These are phyloP conservation scores for Solanum neorickii DNA, from an alignment of 257 asterid genomes.

Conservation along the genomic window DNA sequence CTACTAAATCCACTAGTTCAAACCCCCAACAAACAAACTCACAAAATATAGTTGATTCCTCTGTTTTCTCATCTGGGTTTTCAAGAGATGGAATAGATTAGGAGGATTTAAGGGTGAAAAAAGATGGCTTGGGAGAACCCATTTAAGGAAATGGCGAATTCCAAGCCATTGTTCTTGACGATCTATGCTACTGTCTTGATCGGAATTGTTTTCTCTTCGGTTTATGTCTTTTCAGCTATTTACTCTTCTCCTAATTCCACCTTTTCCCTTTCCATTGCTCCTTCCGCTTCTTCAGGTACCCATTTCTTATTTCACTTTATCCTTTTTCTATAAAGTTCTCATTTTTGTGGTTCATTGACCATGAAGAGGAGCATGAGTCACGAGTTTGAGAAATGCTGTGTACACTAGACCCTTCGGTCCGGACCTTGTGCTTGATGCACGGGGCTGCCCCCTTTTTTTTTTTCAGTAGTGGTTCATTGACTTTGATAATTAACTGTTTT, in stretches of 20 bases:
- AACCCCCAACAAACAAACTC: neutral
- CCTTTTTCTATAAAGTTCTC: neutral
- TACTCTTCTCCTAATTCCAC: constrained; percentile 43
- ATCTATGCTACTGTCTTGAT: constrained; percentile 67
- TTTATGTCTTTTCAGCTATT: constrained; percentile 80
- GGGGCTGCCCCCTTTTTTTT: neutral
- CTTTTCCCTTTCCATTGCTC: constrained; percentile 24
- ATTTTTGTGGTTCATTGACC: neutral
- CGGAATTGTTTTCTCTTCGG: constrained; percentile 65
- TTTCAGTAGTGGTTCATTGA: neutral
- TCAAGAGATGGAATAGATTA: neutral
- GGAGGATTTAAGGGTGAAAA: neutral
- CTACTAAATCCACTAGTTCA: neutral
- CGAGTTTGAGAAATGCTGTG: neutral
- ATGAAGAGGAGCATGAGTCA: neutral
- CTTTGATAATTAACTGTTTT: neutral
- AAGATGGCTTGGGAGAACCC: constrained; percentile 15
- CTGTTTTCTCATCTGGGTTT: neutral
- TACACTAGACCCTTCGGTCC: too few relatives aligned
- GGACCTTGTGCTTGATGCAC: neutral
- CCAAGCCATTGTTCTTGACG: constrained; percentile 80
- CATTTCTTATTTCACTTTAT: neutral
- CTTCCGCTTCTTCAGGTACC: constrained; percentile 17
- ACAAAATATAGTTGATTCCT: neutral
- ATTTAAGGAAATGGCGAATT: constrained; percentile 60